phyloP scores from a whole-genome alignment of 2,329 filamentous ascomycete species.

The Ciborinia camelliae region DNA sequence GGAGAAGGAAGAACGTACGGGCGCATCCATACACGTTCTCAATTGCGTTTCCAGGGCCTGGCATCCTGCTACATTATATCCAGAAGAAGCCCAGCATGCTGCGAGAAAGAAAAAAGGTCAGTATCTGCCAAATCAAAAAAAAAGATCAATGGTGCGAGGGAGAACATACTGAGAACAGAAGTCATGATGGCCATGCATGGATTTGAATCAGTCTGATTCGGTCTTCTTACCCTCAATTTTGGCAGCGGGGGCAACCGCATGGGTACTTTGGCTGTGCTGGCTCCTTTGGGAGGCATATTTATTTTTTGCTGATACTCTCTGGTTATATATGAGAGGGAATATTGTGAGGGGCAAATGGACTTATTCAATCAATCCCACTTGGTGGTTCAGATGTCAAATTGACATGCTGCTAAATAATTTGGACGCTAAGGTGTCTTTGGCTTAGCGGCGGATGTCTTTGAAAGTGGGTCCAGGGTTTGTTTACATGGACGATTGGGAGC shows the following conservation, averaged over 20 bases:
- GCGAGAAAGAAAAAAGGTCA: slow-evolving; percentile 1
- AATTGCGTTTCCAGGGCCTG: slow-evolving; percentile 57
- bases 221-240: slow-evolving; percentile 61
- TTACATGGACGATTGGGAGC: slow-evolving; percentile 5
- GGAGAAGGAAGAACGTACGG: slow-evolving; percentile 48
- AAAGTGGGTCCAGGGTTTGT: slow-evolving; percentile 7
- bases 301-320: background rate
- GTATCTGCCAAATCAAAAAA: background rate
- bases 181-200: slow-evolving; percentile 65
- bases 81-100: slow-evolving; percentile 84
- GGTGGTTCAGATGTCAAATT: background rate
- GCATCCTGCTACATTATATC: slow-evolving; percentile 61
- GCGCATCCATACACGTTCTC: slow-evolving; percentile 75
- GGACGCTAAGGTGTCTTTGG: slow-evolving; percentile 21
- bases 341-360: background rate
- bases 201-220: slow-evolving; percentile 59
- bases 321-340: background rate
- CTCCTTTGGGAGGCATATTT: slow-evolving; percentile 37
- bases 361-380: background rate
- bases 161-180: slow-evolving; percentile 58
- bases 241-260: slow-evolving; percentile 53
- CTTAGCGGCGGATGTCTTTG: background rate
- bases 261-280: slow-evolving; percentile 34
- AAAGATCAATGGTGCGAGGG: slow-evolving; percentile 14
- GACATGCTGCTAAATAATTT: slow-evolving; percentile 26